phyloP scores from a whole-genome alignment of 306 rosid genomes.

The Luffa aegyptiaca region DNA sequence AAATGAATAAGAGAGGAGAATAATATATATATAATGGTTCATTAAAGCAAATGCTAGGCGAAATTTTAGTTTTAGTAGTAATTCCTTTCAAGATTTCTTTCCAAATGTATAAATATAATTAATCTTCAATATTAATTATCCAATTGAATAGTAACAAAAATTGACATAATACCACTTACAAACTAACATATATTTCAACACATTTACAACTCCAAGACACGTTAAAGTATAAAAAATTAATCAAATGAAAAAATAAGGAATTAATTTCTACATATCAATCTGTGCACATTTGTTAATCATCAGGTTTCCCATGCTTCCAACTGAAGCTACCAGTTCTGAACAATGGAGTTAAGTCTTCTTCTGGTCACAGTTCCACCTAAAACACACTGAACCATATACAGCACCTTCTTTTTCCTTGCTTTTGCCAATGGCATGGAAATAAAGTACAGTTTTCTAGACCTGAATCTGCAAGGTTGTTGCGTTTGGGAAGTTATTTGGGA shows the following conservation, averaged over 20 bases:
- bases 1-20: too few relatives aligned
- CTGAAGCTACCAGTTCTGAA: neutral
- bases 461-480: neutral
- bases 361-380: neutral
- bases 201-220: too few relatives aligned
- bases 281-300: neutral
- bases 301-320: neutral
- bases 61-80: too few relatives aligned
- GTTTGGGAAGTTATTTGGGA: neutral
- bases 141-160: too few relatives aligned
- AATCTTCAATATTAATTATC: too few relatives aligned
- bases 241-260: too few relatives aligned
- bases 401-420: neutral
- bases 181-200: neutral
- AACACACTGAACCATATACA: neutral
- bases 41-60: too few relatives aligned
- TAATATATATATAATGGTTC: too few relatives aligned
- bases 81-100: too few relatives aligned
- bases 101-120: too few relatives aligned
- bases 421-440: neutral
- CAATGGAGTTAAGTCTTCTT: neutral
- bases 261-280: neutral
- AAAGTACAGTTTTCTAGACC: neutral
- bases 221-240: too few relatives aligned
- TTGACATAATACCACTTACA: neutral